Evolutionary conservation across 2,329 filamentous ascomycete species (phyloP), one percentile per base, ranked within the genome.

Genomic region (Claviceps sp.): DNA sequence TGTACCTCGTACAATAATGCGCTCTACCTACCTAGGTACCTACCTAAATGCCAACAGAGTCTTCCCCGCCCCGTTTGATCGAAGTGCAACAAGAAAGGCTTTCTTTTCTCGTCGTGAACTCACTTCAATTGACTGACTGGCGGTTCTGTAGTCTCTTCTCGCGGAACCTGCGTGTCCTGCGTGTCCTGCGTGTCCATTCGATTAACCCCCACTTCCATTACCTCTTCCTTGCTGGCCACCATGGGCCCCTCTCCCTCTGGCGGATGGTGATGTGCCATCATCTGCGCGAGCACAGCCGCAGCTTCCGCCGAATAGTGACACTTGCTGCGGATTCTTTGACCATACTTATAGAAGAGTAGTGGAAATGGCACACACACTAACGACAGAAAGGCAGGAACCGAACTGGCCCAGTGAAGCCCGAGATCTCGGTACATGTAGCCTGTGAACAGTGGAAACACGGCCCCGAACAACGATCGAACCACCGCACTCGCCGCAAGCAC

Each of bases 301-400:
- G 84, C 79, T 65, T 87, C 76, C 9, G 79, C 75, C 5, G 85
- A 80, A 61, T 77, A 89, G 69, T 84, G 82, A 74, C 85, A 88
- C 61, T 73, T 78, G 63, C 74, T 70, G 22, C 85, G 75, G 59
- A 90, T 84, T 9, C 50, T 49, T 38, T 61, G 30, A 56, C 86
- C 86, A 63, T 87, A 88, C 59, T 77, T 81, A 70, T 86, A 87
- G 66, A 91, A 87, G 16, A 91, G 64, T 65, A 86, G 84, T 0
- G 87, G 86, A 61, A 87, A 84, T 0, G 87, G 85, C 18, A 88
- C 71, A 65, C 85, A 89, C 11, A 74, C 76, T 3, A 89, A 64
- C 0, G 85, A 79, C 3, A 91, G 71, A 68, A 91, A 90, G 0
- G 81, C 87, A 0, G 85, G 86, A 14, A 91, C 70, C 0, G 79